Base-by-base conservation (phyloP, 1,284 basidiomycete species). In the Malassezia caprae region DNA sequence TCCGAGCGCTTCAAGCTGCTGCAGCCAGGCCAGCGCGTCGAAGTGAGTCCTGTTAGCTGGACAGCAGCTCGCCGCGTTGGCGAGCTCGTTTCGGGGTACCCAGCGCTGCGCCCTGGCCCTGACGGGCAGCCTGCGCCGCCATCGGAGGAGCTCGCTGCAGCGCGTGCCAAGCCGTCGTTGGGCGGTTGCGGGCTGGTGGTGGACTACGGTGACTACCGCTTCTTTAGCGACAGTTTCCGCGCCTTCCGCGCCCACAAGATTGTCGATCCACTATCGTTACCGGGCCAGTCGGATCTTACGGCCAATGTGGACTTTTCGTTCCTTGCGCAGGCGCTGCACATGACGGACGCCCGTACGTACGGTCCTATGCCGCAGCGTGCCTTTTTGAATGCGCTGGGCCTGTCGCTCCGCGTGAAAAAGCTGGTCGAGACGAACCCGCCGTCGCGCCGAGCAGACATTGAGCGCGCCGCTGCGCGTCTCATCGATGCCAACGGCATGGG, bases 251-350 rank as follows among this genome's bases (percentile, higher is more conserved):
- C 83, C 26, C 94, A 98, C 75, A 80, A 85, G 60, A 82, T 90
- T 19, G 87, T 89, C 0, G 86, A 91, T 69, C 80, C 88, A 0
- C 91, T 98, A 68, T 79, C 85, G 52, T 77, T 80, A 10, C 91
- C 93, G 0, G 93, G 94, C 11, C 80, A 86, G 43, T 86, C 87
- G 42, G 94, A 98, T 75, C 77, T 98, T 46, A 98, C 94, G 0
- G 85, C 86, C 28, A 96, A 98, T 69, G 93, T 99, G 48, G 90
- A 98, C 76, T 99, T 98, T 76, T 81, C 83, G 0, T 88, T 88
- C 72, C 79, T 98, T 37, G 81, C 81, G 63, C 88, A 91, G 75
- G 84, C 88, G 0, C 77, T 91, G 57, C 73, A 47, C 5, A 63
- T 68, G 2, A 69, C 74, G 48, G 59, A 67, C 26, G 54, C 65